Percentiles rank a stretch among this genome's conserved stretches.
phyloP scores from a whole-genome alignment of 768 basidiomycete genomes.

The Lenzites betulinus region DNA sequence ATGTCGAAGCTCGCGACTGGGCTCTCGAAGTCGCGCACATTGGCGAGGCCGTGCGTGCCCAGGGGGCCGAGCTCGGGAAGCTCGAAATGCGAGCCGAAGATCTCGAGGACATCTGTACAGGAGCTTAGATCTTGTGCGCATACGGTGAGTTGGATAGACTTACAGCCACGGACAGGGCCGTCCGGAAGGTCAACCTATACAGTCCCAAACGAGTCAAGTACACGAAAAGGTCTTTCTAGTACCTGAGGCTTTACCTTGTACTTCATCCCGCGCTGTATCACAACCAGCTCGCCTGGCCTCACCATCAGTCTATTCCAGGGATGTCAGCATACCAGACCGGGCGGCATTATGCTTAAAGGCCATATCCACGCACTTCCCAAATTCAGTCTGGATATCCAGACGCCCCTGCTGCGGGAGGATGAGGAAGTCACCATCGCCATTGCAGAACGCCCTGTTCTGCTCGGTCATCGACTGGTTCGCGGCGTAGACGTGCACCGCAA shows the following conservation, averaged over 20 bases:
- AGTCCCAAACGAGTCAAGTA: neutral
- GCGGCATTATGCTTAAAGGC: neutral
- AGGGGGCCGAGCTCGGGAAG: slow-evolving; percentile 68
- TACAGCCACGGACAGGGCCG: slow-evolving; percentile 63
- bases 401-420: slow-evolving; percentile 67
- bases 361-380: slow-evolving; percentile 52
- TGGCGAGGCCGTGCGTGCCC: slow-evolving; percentile 67
- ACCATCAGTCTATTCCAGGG: slow-evolving; percentile 52
- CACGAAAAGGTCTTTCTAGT: neutral
- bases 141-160: slow-evolving; percentile 22
- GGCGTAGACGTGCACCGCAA: slow-evolving; percentile 64
- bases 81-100: slow-evolving; percentile 62
- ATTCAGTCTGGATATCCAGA: slow-evolving; percentile 69
- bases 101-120: slow-evolving; percentile 57
- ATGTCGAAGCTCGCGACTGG: slow-evolving; percentile 69
- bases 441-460: slow-evolving; percentile 55
- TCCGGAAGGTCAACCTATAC: slow-evolving; percentile 52
- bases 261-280: slow-evolving; percentile 67
- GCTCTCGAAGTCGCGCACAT: slow-evolving; percentile 62
- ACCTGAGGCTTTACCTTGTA: slow-evolving; percentile 49
- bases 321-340: neutral
- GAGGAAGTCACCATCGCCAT: slow-evolving; percentile 67
- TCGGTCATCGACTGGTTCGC: slow-evolving; percentile 57
- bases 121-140: neutral
- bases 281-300: slow-evolving; percentile 61